Conservation (phyloP, 2,329 filamentous ascomycete species). For the Colletotrichum higginsianum region DNA sequence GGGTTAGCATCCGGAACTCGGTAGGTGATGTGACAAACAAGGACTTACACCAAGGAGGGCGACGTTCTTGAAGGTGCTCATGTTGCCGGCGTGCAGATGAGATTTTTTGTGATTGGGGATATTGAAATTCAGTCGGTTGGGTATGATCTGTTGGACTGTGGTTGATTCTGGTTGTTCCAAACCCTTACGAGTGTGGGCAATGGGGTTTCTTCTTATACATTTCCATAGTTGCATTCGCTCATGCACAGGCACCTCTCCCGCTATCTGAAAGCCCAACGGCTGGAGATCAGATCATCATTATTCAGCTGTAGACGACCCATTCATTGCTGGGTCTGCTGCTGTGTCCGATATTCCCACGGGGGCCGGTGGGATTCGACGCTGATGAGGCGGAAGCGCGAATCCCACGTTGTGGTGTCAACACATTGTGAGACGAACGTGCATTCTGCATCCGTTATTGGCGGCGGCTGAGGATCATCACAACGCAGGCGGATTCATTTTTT, state of each 20-base stretch:
- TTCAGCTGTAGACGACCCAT: background rate
- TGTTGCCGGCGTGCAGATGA: background rate
- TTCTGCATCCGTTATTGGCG: background rate
- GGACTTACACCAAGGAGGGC: slow-evolving; percentile 36
- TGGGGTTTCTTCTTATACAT: background rate
- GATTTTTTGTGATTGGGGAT: too few species aligned
- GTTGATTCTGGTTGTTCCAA: background rate
- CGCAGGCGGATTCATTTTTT: too few species aligned
- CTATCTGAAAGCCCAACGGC: background rate
- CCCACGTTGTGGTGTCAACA: background rate
- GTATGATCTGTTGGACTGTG: background rate
- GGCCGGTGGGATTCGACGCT: background rate
- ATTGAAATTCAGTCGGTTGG: background rate
- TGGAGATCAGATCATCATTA: background rate
- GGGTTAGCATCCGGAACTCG: slow-evolving; percentile 6
- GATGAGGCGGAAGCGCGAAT: background rate
- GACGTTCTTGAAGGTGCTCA: slow-evolving; percentile 31
- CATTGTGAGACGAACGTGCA: slow-evolving; percentile 2
- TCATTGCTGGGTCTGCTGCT: background rate
- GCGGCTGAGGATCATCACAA: too few species aligned
- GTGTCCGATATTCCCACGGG: too few species aligned
- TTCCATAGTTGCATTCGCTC: too few species aligned
- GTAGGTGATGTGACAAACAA: fast-evolving
- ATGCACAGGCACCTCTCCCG: background rate
- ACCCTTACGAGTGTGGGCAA: background rate